Evolutionary conservation across 441 rosid species (phyloP).

Genomic region (Erysimum pusillum): DNA sequence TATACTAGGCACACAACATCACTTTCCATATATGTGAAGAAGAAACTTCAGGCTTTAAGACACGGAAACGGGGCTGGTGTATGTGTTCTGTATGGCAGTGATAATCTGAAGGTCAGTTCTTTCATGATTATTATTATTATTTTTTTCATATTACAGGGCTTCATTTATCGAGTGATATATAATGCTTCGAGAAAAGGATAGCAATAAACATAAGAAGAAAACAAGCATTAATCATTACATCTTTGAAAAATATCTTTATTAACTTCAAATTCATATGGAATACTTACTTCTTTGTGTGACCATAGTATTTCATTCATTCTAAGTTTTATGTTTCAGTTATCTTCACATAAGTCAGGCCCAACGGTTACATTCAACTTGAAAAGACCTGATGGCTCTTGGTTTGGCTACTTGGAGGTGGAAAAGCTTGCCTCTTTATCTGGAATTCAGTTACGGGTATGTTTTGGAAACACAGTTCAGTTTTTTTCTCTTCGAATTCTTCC

Average conservation of each 20-base stretch:
- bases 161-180: slow-evolving; percentile 3
- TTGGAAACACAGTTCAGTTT: slow-evolving; percentile 35
- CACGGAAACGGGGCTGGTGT: slow-evolving; percentile 74
- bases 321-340: slow-evolving; percentile 49
- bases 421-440: slow-evolving; percentile 93
- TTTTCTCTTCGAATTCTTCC: slow-evolving; percentile 1
- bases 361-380: slow-evolving; percentile 83
- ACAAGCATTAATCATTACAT: slow-evolving; percentile 6
- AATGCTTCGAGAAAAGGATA: slow-evolving; percentile 35
- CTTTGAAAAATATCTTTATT: background rate
- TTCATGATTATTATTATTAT: background rate
- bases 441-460: slow-evolving; percentile 91
- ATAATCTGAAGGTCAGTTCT: slow-evolving; percentile 60
- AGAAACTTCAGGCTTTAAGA: slow-evolving; percentile 64
- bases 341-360: slow-evolving; percentile 64
- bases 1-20: slow-evolving; percentile 78
- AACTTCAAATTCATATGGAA: slow-evolving; percentile 1
- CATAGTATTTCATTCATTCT: slow-evolving; percentile 36
- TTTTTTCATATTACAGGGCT: slow-evolving; percentile 4
- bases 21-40: slow-evolving; percentile 72
- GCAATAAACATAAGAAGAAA: background rate
- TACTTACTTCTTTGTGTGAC: background rate
- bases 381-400: slow-evolving; percentile 95
- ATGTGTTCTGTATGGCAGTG: slow-evolving; percentile 72
- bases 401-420: slow-evolving; percentile 95